Base-by-base conservation (phyloP, 768 basidiomycete genomes). In the Kondoa malvinella region DNA sequence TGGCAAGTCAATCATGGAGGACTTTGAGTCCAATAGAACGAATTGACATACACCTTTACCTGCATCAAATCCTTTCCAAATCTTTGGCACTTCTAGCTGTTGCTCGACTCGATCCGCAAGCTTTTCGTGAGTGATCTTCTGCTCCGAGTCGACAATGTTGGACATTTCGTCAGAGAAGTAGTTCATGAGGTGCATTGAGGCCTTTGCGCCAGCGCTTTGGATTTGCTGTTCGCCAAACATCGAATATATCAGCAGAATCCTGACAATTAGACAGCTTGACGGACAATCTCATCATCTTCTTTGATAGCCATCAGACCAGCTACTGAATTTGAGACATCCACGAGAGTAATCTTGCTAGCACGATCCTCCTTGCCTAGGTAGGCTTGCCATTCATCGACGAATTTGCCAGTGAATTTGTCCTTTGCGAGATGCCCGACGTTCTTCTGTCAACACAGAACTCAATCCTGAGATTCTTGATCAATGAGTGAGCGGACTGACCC, bases 41-140 rank as follows among this genome's bases (percentile, higher is more conserved):
- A 62, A 34, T 30, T 17, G 50, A 57, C 16, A 27, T 27, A 3
- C 15, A 25, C 50, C 34, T 33, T 4, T 57, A 4, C 74, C 26
- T 17, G 15, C 61, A 3, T 88, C 85, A 70, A 79, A 76, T 67
- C 79, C 82, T 73, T 81, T 83, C 92, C 94, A 96, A 21, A 94
- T 84, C 75, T 86, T 90, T 85, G 87, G 89, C 76, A 96, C 86
- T 86, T 92, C 94, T 69, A 96, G 81, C 62, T 91, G 83, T 12
- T 83, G 82, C 78, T 99, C 94, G 61, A 96, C 87, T 76, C 90
- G 85, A 34, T 84, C 82, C 3, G 89, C 84, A 56, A 96, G 83
- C 73, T 84, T 81, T 72, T 92, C 89, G 74, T 99, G 94, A 0
- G 89, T 83, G 32, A 95, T 87, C 76, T 89, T 89, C 56, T 88